These are phyloP conservation scores for Suhomyces guaymorum DNA, from an alignment of 1,139 yeast species.

Conservation along the genomic window DNA sequence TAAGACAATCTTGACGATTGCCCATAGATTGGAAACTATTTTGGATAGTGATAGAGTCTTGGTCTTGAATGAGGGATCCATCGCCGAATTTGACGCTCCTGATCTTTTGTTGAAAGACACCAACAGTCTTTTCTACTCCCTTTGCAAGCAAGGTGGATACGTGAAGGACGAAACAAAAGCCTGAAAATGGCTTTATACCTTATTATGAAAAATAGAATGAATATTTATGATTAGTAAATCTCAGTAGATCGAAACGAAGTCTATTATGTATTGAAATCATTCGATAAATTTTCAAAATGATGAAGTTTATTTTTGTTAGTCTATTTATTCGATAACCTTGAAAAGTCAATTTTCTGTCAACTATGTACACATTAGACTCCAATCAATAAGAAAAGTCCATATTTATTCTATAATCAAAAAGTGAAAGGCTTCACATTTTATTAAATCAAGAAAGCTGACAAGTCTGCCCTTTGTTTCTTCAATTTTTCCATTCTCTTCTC, in stretches of 20 bases:
- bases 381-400: too few species aligned
- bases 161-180: constrained; percentile 7
- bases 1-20: constrained; percentile 28
- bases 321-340: too few species aligned
- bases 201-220: too few species aligned
- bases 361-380: too few species aligned
- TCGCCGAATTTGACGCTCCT: constrained; percentile 26
- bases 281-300: too few species aligned
- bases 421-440: too few species aligned
- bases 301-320: too few species aligned
- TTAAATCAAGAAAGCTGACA: constrained; percentile 13
- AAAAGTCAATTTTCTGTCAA: too few species aligned
- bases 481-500: constrained; percentile 35
- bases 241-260: too few species aligned
- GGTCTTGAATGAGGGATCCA: constrained; percentile 26
- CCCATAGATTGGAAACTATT: constrained; percentile 29
- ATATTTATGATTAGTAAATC: too few species aligned
- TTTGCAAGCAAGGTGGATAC: constrained; percentile 26
- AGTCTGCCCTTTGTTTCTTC: constrained; percentile 39
- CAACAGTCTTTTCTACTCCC: constrained; percentile 21
- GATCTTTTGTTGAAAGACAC: constrained; percentile 19
- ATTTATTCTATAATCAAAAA: too few species aligned
- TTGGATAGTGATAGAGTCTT: constrained; percentile 29
- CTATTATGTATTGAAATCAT: too few species aligned
- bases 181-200: not conserved